These are phyloP conservation scores for Elaphomyces granulatus DNA, from an alignment of 495 filamentous ascomycete genomes.

Conservation along the genomic window DNA sequence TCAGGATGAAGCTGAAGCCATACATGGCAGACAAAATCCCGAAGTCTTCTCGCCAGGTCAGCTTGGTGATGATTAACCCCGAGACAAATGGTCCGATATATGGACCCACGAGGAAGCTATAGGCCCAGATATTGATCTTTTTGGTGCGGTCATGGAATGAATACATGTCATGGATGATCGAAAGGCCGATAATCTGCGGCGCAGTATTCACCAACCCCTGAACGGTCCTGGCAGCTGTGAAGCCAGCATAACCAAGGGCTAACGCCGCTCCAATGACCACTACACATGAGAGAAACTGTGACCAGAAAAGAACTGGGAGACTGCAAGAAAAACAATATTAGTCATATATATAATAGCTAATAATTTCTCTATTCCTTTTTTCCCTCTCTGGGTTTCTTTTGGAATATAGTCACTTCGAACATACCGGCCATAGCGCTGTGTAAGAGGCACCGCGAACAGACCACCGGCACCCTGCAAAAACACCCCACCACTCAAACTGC, in stretches of 20 bases:
- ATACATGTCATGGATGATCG: conserved; percentile 35
- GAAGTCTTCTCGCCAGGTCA: conserved; percentile 30
- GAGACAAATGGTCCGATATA: conserved; percentile 34
- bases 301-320: conserved; percentile 38
- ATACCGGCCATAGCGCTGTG: conserved; percentile 34
- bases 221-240: conserved; percentile 37
- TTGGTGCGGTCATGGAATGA: conserved; percentile 31
- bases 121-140: conserved; percentile 35
- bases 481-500: conserved; percentile 36
- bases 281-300: conserved; percentile 32
- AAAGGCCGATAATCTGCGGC: conserved; percentile 32
- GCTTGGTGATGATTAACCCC: conserved; percentile 21
- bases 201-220: conserved; percentile 37
- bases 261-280: conserved; percentile 34
- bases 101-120: conserved; percentile 28
- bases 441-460: conserved; percentile 35
- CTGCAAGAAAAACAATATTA: conserved; percentile 12
- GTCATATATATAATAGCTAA: too few species aligned
- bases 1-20: conserved; percentile 25
- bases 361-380: too few species aligned
- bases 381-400: too few species aligned
- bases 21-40: conserved; percentile 33
- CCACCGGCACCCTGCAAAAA: conserved; percentile 40
- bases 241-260: conserved; percentile 29
- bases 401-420: too few species aligned